Evolutionary conservation across 257 asterid species (phyloP).

Genomic region (Coffea eugenioides): DNA sequence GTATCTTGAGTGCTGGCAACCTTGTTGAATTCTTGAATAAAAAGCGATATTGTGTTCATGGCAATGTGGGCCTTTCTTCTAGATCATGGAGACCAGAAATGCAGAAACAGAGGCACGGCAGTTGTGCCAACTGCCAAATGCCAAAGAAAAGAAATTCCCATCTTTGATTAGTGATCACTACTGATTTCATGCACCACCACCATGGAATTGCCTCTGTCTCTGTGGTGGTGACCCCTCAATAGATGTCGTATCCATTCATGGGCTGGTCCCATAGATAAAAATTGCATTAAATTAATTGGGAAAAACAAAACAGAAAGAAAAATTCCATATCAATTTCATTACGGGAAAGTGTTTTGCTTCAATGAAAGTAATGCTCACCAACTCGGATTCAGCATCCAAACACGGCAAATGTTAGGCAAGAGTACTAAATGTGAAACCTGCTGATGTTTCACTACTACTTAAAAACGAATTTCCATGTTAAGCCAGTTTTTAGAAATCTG

Average conservation of each 20-base stretch:
- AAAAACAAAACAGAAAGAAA: neutral
- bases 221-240: slow-evolving; percentile 6
- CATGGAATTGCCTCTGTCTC: slow-evolving; percentile 2
- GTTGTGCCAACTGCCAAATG: neutral
- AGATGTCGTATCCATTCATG: neutral
- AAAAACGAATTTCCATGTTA: neutral
- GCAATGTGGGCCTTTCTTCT: slow-evolving; percentile 19
- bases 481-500: too few relatives aligned
- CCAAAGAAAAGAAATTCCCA: neutral
- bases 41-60: slow-evolving; percentile 2
- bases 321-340: neutral
- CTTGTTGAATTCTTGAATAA: slow-evolving; percentile 1
- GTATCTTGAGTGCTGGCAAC: neutral
- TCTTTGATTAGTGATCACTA: neutral
- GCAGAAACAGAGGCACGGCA: slow-evolving; percentile 3
- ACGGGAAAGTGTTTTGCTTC: neutral
- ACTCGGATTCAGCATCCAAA: too few relatives aligned
- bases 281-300: neutral
- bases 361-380: neutral
- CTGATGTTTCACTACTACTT: neutral
- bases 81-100: neutral
- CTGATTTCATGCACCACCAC: slow-evolving; percentile 1
- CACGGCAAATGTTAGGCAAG: neutral
- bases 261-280: neutral
- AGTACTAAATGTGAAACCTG: neutral